Evolutionary conservation across 2,329 filamentous ascomycete species (phyloP).

Genomic region (Akanthomyces muscarius): DNA sequence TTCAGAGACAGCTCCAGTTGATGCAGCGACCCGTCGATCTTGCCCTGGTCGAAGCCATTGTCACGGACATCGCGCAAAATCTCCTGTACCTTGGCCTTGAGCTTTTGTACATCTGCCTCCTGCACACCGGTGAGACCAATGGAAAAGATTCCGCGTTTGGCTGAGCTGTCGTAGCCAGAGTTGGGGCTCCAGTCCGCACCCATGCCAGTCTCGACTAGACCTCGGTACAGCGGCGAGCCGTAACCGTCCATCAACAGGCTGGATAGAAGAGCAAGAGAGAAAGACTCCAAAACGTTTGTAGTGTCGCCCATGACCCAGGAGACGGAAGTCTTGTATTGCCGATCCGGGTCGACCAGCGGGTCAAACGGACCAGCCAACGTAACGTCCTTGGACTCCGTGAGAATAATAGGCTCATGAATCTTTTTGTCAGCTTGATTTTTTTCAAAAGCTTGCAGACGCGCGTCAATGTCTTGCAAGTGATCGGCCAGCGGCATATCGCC

Average conservation of each 20-base stretch:
- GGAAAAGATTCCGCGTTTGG: slow-evolving; percentile 77
- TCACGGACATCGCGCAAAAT: slow-evolving; percentile 66
- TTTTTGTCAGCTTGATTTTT: slow-evolving; percentile 65
- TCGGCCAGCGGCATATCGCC: slow-evolving; percentile 83
- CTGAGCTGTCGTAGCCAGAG: slow-evolving; percentile 81
- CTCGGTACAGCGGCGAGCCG: slow-evolving; percentile 86
- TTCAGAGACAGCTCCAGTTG: slow-evolving; percentile 90
- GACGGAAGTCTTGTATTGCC: slow-evolving; percentile 89
- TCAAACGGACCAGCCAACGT: slow-evolving; percentile 78
- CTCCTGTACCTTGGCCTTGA: slow-evolving; percentile 69
- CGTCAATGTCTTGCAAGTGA: slow-evolving; percentile 75
- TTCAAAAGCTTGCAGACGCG: slow-evolving; percentile 69
- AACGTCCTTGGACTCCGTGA: slow-evolving; percentile 66
- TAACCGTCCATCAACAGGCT: slow-evolving; percentile 90
- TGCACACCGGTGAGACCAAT: slow-evolving; percentile 88
- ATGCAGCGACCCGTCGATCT: slow-evolving; percentile 91
- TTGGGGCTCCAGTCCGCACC: slow-evolving; percentile 95
- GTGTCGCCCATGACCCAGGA: slow-evolving; percentile 90
- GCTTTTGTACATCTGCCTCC: slow-evolving; percentile 69
- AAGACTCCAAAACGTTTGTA: slow-evolving; percentile 78
- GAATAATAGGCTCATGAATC: slow-evolving; percentile 70
- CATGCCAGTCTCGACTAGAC: slow-evolving; percentile 81
- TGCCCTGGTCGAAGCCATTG: slow-evolving; percentile 81
- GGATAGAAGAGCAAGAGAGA: slow-evolving; percentile 77
- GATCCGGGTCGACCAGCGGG: slow-evolving; percentile 76